Base-by-base conservation (phyloP, 2,329 filamentous ascomycete species). In the Colletotrichum tanaceti region DNA sequence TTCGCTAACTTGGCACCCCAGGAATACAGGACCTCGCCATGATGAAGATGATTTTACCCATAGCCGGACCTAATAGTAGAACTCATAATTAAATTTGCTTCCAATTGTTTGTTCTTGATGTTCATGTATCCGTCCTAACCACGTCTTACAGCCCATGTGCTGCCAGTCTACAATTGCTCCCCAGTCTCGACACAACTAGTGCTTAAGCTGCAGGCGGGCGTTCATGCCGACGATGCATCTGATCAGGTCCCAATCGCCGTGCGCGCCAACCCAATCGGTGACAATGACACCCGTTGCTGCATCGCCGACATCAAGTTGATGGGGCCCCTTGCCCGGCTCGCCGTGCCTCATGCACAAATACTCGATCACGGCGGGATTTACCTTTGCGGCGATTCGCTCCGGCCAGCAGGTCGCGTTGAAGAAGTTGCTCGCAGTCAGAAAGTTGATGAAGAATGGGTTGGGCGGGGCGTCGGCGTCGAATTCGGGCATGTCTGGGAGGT, bases 341-440 rank as follows among this genome's bases (percentile, higher is more conserved):
- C 84, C 86, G 75, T 91, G 89, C 14, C 79, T 80, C 71, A 83
- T 79, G 76, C 88, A 90, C 35, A 91, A 78, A 75, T 90, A 88
- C 73, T 90, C 87, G 65, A 90, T 77, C 62, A 90, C 86, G 2
- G 90, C 89, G 20, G 94, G 92, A 81, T 98, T 98, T 57, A 97
- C 86, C 81, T 92, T 93, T 22, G 89, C 90, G 1, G 96, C 95
- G 77, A 99, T 93, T 75, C 88, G 91, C 79, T 97, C 94, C 0
- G 96, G 96, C 96, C 96, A 99, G 79, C 94, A 97, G 63, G 88
- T 89, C 1, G 91, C 85, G 72, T 93, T 94, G 90, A 95, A 98
- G 83, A 98, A 98, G 81, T 98, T 98, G 78, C 91, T 95, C 0
- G 91, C 96, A 73, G 87, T 93, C 71, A 98, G 79, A 77, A 98